These are phyloP conservation scores for Aspergillus quadricinctus DNA, from an alignment of 2,329 filamentous ascomycete species.

Conservation along the genomic window DNA sequence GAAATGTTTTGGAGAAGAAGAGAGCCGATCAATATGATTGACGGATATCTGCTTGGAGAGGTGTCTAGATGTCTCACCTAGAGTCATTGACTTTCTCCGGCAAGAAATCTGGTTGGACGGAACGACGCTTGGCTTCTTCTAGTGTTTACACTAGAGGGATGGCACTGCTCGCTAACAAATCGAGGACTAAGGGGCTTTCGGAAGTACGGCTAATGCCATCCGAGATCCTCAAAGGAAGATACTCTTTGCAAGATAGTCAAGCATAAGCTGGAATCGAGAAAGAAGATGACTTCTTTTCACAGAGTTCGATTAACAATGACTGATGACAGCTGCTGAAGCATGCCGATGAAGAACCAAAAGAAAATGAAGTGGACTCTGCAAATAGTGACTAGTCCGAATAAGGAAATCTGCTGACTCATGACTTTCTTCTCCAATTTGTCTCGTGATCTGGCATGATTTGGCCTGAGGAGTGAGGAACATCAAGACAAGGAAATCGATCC, in stretches of 20 bases:
- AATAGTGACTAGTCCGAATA: neutral
- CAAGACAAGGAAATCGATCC: neutral
- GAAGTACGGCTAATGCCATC: neutral
- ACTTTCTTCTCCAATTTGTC: neutral
- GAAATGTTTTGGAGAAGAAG: constrained; percentile 10
- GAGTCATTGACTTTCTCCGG: constrained; percentile 1
- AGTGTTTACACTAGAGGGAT: constrained; percentile 11
- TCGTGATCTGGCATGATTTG: neutral
- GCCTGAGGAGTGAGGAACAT: neutral
- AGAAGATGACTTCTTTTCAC: neutral
- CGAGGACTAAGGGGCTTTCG: neutral
- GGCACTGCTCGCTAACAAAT: neutral
- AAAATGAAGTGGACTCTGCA: neutral
- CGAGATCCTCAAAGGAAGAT: neutral
- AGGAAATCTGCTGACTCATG: neutral
- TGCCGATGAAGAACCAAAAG: neutral
- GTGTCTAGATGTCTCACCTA: constrained; percentile 11
- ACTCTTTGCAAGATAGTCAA: neutral
- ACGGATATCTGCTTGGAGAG: constrained; percentile 3
- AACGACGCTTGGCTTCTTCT: constrained; percentile 18
- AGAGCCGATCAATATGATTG: neutral
- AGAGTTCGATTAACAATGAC: neutral
- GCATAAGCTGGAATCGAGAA: neutral
- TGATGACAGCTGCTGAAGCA: neutral
- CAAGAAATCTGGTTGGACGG: constrained; percentile 3